Base-by-base conservation (phyloP, 805 yeast genomes). In the Metschnikowia sp. region DNA sequence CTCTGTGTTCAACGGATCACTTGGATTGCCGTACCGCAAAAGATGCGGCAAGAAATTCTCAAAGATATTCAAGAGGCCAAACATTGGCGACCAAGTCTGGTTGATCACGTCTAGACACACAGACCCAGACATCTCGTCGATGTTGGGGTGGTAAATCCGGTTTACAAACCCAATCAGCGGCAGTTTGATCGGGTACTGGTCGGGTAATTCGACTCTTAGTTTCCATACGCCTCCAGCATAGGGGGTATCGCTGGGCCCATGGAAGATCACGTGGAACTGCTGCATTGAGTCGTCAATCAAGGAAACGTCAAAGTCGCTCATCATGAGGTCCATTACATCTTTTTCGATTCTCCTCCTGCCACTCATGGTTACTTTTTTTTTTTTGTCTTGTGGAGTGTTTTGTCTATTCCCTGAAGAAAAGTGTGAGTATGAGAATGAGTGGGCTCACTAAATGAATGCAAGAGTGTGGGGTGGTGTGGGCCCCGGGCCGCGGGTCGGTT, bases 11-110 rank as follows among this genome's bases (percentile, higher is more conserved):
- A 92, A 75, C 1, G 99, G 99, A 64, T 92, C 99, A 11, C 92
- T 75, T 1, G 98, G 92, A 61, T 92, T 92, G 15, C 98, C 97
- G 61, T 92, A 94, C 46, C 91, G 79, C 52, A 92, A 72, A 48
- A 92, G 70, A 58, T 95, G 98, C 7, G 99, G 99, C 50, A 92
- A 70, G 70, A 92, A 94, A 62, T 88, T 84, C 60, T 92, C 98
- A 63, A 94, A 88, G 26, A 92, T 87, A 63, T 94, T 94, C 54
- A 84, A 74, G 54, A 94, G 77, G 46, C 94, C 97, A 72, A 90
- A 92, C 89, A 92, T 87, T 2, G 99, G 98, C 36, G 96, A 87
- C 99, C 99, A 92, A 0, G 98, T 89, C 62, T 92, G 97, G 64
- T 92, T 92, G 53, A 92, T 91, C 13, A 94, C 98, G 64, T 92